phyloP scores from a whole-genome alignment of 345 rosid genomes.

The Sisymbrium irio region DNA sequence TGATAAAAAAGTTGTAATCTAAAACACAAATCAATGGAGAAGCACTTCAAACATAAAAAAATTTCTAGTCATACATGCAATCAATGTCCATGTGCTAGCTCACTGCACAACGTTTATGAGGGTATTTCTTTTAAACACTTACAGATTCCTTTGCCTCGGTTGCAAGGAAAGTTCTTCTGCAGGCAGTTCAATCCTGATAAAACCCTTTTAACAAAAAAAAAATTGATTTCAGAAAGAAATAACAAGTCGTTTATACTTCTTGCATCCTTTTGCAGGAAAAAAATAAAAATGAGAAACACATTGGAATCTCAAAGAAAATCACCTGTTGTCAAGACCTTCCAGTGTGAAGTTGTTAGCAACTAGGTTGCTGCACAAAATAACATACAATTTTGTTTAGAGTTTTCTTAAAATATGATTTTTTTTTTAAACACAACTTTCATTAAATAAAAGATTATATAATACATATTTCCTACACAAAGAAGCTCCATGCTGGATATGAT shows the following conservation, averaged over 20 bases:
- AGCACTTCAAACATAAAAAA: neutral
- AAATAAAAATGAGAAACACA: neutral
- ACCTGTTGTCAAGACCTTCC: slow-evolving; percentile 48
- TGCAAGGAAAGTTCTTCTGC: slow-evolving; percentile 67
- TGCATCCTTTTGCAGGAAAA: neutral
- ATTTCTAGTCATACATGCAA: no score
- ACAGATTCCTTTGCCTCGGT: slow-evolving; percentile 54
- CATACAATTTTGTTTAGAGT: neutral
- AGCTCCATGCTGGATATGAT: neutral
- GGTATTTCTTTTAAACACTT: slow-evolving; percentile 34
- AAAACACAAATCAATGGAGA: slow-evolving; percentile 4
- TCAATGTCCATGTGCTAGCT: neutral
- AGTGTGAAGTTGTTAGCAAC: slow-evolving; percentile 70
- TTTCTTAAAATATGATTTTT: neutral
- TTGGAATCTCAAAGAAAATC: neutral
- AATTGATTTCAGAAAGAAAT: neutral
- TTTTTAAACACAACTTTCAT: no score
- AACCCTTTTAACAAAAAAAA: slow-evolving; percentile 24
- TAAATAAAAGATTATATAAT: no score
- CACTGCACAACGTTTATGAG: neutral
- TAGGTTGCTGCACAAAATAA: slow-evolving; percentile 56
- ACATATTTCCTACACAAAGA: neutral
- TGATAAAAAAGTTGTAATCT: slow-evolving; percentile 60
- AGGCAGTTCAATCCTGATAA: slow-evolving; percentile 60
- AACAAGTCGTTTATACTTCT: neutral